Evolutionary conservation across 768 basidiomycete species (phyloP).

Genomic region (Russula brevipes): DNA sequence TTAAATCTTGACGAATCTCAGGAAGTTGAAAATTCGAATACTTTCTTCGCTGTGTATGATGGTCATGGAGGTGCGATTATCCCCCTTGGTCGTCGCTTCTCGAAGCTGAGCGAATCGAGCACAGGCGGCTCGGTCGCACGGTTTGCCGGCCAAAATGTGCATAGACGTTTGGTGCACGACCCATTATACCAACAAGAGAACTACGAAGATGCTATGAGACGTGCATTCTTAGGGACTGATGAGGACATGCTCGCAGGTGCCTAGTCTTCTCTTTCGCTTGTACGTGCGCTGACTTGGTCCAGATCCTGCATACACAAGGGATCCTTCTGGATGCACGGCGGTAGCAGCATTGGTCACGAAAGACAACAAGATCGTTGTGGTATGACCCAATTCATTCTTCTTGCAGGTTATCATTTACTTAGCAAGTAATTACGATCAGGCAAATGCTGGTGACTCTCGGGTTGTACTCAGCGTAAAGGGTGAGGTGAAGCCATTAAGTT

Average conservation of each 20-base stretch:
- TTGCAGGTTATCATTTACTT: not conserved
- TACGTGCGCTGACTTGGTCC: not conserved
- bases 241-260: conserved; percentile 85
- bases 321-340: conserved; percentile 96
- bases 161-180: conserved; percentile 68
- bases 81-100: conserved; percentile 10
- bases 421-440: conserved; percentile 50
- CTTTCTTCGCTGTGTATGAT: conserved; percentile 97
- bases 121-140: conserved; percentile 78
- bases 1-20: conserved; percentile 58
- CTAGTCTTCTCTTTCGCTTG: conserved; percentile 26
- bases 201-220: conserved; percentile 76
- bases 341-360: conserved; percentile 79
- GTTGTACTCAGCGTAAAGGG: conserved; percentile 84
- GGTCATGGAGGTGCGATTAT: conserved; percentile 83
- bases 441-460: conserved; percentile 96
- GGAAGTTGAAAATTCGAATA: conserved; percentile 42
- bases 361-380: conserved; percentile 74
- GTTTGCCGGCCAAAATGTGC: conserved; percentile 81
- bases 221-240: conserved; percentile 89
- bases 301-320: conserved; percentile 85
- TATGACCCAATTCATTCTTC: conserved; percentile 37
- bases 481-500: conserved; percentile 80
- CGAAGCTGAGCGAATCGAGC: not conserved
- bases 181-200: conserved; percentile 64